A percentile compares a stretch with the other conserved stretches of the same genome.
phyloP scores from a whole-genome alignment of 2,329 filamentous ascomycete species.

The Pseudogymnoascus sp. region DNA sequence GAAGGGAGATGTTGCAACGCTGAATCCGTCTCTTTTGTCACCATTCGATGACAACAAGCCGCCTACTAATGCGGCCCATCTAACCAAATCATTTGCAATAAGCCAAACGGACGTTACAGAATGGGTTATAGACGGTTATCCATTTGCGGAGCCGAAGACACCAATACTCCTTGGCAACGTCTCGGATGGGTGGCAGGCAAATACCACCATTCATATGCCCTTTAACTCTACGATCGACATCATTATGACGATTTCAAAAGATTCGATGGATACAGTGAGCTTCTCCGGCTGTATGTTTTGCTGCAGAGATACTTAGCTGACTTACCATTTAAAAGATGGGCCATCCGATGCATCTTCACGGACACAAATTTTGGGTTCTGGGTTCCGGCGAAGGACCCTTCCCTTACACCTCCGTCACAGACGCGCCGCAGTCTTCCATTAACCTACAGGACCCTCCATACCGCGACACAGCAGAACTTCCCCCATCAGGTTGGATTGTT shows the following conservation, averaged over 20 bases:
- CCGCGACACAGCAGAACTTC: slow-evolving; percentile 44
- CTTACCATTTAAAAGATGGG: neutral
- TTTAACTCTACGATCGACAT: neutral
- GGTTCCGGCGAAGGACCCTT: slow-evolving; percentile 34
- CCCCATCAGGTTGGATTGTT: slow-evolving; percentile 24
- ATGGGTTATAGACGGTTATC: neutral
- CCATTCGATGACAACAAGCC: neutral
- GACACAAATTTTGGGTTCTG: slow-evolving; percentile 43
- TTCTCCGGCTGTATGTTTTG: neutral
- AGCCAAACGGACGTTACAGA: neutral
- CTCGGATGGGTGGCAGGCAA: neutral
- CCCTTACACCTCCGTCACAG: slow-evolving; percentile 24
- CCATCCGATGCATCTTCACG: slow-evolving; percentile 40
- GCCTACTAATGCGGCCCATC: neutral
- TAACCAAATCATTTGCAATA: neutral
- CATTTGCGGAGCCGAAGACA: neutral
- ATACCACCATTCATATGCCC: neutral
- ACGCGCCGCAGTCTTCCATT: slow-evolving; percentile 28
- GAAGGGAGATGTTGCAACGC: neutral
- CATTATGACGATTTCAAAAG: neutral
- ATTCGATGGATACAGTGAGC: neutral
- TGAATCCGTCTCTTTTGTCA: neutral
- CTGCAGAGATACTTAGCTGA: neutral
- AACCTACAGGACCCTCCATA: slow-evolving; percentile 40
- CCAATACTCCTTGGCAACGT: neutral